A percentile compares a stretch with the other conserved stretches of the same genome.
These are phyloP conservation scores for Leonotis leonurus DNA, from an alignment of 257 asterid species.

Conservation along the genomic window DNA sequence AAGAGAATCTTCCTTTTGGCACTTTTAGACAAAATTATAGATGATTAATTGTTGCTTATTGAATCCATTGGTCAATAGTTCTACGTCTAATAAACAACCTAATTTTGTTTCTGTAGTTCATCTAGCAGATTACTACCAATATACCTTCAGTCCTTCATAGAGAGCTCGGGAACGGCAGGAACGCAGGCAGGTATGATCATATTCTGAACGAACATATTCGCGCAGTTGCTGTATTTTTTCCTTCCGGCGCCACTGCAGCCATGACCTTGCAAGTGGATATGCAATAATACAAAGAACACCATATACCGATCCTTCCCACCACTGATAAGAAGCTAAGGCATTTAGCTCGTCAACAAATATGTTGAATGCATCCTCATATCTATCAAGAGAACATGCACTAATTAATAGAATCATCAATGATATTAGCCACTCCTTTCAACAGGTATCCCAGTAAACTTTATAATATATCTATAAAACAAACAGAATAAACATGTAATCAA, in stretches of 20 bases:
- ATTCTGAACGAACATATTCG: conserved; percentile 89
- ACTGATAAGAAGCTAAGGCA: conserved; percentile 71
- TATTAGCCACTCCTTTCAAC: background rate
- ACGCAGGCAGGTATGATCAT: conserved; percentile 90
- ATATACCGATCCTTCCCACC: conserved; percentile 93
- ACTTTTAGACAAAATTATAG: background rate
- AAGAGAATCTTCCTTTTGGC: background rate
- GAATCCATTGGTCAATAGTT: too few relatives aligned
- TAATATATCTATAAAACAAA: background rate
- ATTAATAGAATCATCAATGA: background rate
- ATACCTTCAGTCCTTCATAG: conserved; percentile 86
- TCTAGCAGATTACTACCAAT: conserved; percentile 6
- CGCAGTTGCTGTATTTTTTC: conserved; percentile 72
- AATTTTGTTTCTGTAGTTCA: background rate
- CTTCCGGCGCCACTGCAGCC: conserved; percentile 81
- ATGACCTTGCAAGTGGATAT: conserved; percentile 86
- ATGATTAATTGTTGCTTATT: too few relatives aligned
- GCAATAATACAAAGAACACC: conserved; percentile 55
- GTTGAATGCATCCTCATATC: conserved; percentile 90
- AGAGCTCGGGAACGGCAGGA: conserved; percentile 95
- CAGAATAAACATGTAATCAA: background rate
- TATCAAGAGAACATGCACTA: conserved; percentile 26
- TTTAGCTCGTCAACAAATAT: conserved; percentile 77
- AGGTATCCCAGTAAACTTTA: background rate
- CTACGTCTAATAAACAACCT: conserved; percentile 2